Base-by-base conservation (phyloP, 1,284 basidiomycete species). In the Trametes polyzona region DNA sequence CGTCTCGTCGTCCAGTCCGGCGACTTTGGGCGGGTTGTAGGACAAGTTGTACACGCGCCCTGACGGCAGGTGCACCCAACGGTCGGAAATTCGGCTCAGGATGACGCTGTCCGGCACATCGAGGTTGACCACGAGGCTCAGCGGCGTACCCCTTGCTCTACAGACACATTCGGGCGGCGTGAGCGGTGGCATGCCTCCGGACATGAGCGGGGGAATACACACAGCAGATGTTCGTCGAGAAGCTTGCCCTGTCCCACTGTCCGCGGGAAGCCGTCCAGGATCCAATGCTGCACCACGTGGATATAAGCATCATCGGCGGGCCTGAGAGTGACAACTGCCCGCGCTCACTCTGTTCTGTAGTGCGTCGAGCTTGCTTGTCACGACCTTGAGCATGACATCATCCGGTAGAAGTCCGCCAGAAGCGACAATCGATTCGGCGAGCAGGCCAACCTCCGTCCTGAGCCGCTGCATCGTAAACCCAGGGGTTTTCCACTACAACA, bases 191-290 rank as follows among this genome's bases (percentile, higher is more conserved):
- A 14, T 42, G 4, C 16, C 41, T n/a, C 41, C 41, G 41, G 14
- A 2, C 6, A 9, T 29, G 41, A 8, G 16, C 37, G 36, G 37
- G 16, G 27, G 32, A 36, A 44, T 36, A 50, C 82, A 43, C 66
- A 89, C 87, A 79, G 78, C 55, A 92, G 78, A 72, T 90, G 85
- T 17, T 76, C 75, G 69, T 98, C 93, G 10, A 99, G 81, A 41
- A 96, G 78, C 70, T 88, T 78, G 1, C 93, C 96, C 74, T 99
- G 96, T 16, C 84, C 86, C 2, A 96, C 74, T 2, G 96, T 99
- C 36, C 96, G 87, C 29, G 96, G 96, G 70, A 99, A 99, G 5
- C 96, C 96, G 68, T 99, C 96, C 32, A 99, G 75, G 62, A 98
- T 91, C 96, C 96, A 98, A 69, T 92, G 87, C 83, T 90, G 51